These are phyloP conservation scores for Tetrapisispora pingtungensis DNA, from an alignment of 805 yeast genomes.

Conservation along the genomic window DNA sequence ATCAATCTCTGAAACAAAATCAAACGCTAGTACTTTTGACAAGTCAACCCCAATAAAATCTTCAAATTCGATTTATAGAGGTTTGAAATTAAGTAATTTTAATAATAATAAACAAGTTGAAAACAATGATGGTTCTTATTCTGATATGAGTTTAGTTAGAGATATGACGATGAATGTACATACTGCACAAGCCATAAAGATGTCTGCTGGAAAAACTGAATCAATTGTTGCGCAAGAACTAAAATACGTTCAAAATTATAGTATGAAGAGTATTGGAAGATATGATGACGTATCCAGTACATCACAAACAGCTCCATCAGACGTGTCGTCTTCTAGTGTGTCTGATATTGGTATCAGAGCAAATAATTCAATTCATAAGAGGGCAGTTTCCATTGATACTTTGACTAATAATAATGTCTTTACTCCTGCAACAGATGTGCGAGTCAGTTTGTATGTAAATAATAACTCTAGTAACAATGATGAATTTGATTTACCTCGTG, in stretches of 20 bases:
- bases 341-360: constrained; percentile 6
- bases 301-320: constrained; percentile 2
- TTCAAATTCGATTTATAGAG: background rate
- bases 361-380: constrained; percentile 15
- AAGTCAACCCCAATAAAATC: constrained; percentile 3
- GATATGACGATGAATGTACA: constrained; percentile 22
- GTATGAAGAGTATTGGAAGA: constrained; percentile 14
- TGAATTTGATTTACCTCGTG: constrained; percentile 17
- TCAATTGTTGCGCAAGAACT: constrained; percentile 3
- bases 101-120: background rate
- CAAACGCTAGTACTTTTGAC: background rate
- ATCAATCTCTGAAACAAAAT: background rate
- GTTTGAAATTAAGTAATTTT: background rate
- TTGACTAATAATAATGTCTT: constrained; percentile 22
- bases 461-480: constrained; percentile 9
- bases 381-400: constrained; percentile 28
- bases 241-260: background rate
- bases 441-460: constrained; percentile 26
- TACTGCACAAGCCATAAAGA: constrained; percentile 25
- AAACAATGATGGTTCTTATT: constrained; percentile 8
- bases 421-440: constrained; percentile 25
- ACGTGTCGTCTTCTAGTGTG: constrained; percentile 13
- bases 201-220: constrained; percentile 8
- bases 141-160: constrained; percentile 24
- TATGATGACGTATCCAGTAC: constrained; percentile 26